Evolutionary conservation across 2,329 filamentous ascomycete genomes (phyloP), one percentile per base, ranked within the genome.

Genomic region (Fusarium heterosporum): DNA sequence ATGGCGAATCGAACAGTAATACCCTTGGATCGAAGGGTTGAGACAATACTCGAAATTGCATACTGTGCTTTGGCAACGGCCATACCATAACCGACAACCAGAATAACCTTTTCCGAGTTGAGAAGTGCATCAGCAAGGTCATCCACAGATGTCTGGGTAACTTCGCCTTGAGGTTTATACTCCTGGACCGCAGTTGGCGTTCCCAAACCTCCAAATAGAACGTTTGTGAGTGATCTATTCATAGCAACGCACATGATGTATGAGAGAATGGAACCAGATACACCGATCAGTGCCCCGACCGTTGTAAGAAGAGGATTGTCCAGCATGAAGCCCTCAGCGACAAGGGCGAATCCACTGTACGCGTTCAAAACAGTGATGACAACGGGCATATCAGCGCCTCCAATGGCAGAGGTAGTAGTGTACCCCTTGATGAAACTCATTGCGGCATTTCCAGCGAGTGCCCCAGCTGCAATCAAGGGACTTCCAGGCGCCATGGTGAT

Each of bases 21-120:
- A 5, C 91, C 91, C 75, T 90, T 91, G 39, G 86, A 80, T n/a
- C 92, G 89, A 16, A 97, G 82, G 77, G 89, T 86, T 40, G 84
- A 81, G 6, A 92, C 92, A 66, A 97, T 95, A 73, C 94, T 92
- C 6, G 91, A 90, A 51, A 97, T 93, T 22, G 93, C 92, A 74
- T 97, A 97, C 78, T 97, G 93, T 4, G 93, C 93, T 78, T 97
- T 97, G 10, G 93, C 93, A 2, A 97, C 93, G 0, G 93, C 93
- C 93, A 97, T 97, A 51, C 93, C 93, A 72, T 97, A 97, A 1
- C 93, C 93, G 7, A 97, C 93, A 2, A 95, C 89, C 53, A 97
- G 93, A 71, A 97, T 96, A 55, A 97, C 92, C 45, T 85, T 93
- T 73, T 97, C 92, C 1, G 93, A 90, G 63, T 90, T 90, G 16